These are phyloP conservation scores for Entomortierella beljakovae DNA, from an alignment of 192 early-diverging fungal species.

Conservation along the genomic window DNA sequence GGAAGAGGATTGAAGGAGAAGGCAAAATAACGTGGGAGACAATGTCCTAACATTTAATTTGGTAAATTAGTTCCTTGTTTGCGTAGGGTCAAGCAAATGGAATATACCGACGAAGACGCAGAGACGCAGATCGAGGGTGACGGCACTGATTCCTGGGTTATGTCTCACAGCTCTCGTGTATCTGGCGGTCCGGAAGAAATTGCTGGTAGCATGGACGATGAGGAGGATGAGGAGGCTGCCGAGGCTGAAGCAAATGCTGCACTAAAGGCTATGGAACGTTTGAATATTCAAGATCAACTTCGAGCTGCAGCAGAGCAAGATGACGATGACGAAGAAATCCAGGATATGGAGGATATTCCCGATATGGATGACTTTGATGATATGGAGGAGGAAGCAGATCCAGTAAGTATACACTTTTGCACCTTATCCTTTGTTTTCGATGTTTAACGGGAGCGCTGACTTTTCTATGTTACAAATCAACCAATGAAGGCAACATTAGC, in stretches of 20 bases:
- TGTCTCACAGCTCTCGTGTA: slow-evolving; percentile 80
- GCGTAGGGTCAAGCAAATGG: slow-evolving; percentile 85
- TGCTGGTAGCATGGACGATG: slow-evolving; percentile 57
- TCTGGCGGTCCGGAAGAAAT: slow-evolving; percentile 43
- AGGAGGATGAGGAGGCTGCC: slow-evolving; percentile 73
- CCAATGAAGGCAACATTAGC: slow-evolving; percentile 49
- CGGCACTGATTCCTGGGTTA: slow-evolving; percentile 84
- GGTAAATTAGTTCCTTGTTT: slow-evolving; percentile 82
- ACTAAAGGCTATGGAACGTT: slow-evolving; percentile 44
- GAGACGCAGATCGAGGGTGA: slow-evolving; percentile 71
- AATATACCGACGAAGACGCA: slow-evolving; percentile 72
- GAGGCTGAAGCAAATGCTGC: slow-evolving; percentile 62
- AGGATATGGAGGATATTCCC: slow-evolving; percentile 91
- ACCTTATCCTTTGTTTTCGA: not conserved
- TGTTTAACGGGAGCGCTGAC: not conserved
- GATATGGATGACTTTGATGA: slow-evolving; percentile 83
- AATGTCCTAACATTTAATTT: no score
- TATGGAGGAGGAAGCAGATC: slow-evolving; percentile 84
- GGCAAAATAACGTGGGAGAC: no score
- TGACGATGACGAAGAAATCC: slow-evolving; percentile 78
- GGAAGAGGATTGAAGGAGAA: not conserved
- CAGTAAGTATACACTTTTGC: slow-evolving; percentile 54
- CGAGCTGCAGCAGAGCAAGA: slow-evolving; percentile 51
- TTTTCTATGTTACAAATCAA: not conserved
- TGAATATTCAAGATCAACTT: slow-evolving; percentile 53